Percentiles rank a stretch among this genome's conserved stretches.
Conservation (phyloP, 495 filamentous ascomycete species). For the Xylaria longipes region DNA sequence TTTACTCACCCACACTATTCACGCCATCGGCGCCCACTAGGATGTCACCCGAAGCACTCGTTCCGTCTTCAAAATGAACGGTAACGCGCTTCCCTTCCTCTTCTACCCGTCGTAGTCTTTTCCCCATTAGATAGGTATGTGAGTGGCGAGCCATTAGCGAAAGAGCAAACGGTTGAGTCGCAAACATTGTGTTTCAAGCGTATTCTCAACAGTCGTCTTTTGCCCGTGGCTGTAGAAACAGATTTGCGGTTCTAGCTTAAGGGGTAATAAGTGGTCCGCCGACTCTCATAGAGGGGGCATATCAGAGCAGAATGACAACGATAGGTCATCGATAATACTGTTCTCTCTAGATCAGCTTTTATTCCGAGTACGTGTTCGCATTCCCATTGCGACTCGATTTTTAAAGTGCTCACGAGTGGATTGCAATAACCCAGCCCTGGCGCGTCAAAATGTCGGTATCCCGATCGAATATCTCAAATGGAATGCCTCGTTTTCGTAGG, state of each 20-base stretch:
- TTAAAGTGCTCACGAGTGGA: slow-evolving; percentile 55
- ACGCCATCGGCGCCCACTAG: slow-evolving; percentile 59
- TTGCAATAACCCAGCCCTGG: slow-evolving; percentile 61
- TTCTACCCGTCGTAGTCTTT: slow-evolving; percentile 35
- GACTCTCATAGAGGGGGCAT: slow-evolving; percentile 38
- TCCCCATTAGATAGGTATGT: slow-evolving; percentile 46
- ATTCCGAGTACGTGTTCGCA: too few relatives aligned
- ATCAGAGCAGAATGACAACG: slow-evolving; percentile 25
- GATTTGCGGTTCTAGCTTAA: slow-evolving; percentile 56
- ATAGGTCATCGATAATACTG: slow-evolving; percentile 29
- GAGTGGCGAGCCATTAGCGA: slow-evolving; percentile 40
- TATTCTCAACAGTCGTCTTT: slow-evolving; percentile 32
- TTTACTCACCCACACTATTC: slow-evolving; percentile 38
- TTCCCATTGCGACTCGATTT: neutral
- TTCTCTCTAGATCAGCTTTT: slow-evolving; percentile 36
- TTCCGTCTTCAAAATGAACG: slow-evolving; percentile 74
- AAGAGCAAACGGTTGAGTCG: slow-evolving; percentile 52
- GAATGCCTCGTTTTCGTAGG: slow-evolving; percentile 57
- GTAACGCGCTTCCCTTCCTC: slow-evolving; percentile 57
- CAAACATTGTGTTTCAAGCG: slow-evolving; percentile 46
- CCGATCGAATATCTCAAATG: slow-evolving; percentile 59
- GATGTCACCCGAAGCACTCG: slow-evolving; percentile 54
- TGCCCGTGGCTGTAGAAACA: slow-evolving; percentile 32
- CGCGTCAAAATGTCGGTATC: slow-evolving; percentile 45
- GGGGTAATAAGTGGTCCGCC: slow-evolving; percentile 52